Conservation (phyloP, 345 rosid species). For the Garcia nutans region DNA sequence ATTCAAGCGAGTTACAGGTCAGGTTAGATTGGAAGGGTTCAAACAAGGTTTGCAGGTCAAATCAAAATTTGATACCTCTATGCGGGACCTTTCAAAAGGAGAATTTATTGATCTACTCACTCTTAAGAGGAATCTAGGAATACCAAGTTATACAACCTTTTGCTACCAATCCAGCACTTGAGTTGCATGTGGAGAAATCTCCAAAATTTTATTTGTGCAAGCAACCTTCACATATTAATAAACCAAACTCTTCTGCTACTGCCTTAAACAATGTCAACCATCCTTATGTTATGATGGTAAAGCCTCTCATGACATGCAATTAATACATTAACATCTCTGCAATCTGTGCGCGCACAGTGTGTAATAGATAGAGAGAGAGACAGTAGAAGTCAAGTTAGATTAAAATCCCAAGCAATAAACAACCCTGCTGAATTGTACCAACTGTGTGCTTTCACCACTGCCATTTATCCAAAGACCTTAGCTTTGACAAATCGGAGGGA, state of each 20-base stretch:
- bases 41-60: no score
- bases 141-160: neutral
- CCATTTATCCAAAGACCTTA: neutral
- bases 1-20: no score
- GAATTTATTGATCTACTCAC: neutral
- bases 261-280: neutral
- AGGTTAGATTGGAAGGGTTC: no score
- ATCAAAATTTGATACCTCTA: no score
- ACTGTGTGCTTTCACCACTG: neutral
- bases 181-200: neutral
- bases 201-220: neutral
- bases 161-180: neutral
- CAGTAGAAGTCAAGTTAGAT: neutral
- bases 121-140: neutral
- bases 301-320: neutral
- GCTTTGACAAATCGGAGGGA: neutral
- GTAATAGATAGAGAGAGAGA: no score
- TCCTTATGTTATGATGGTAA: neutral
- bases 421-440: neutral
- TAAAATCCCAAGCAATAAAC: neutral
- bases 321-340: neutral
- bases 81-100: neutral
- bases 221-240: neutral
- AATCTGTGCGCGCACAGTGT: neutral
- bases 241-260: neutral